Evolutionary conservation across 495 filamentous ascomycete species (phyloP).

Genomic region (Pseudevernia furfuracea): DNA sequence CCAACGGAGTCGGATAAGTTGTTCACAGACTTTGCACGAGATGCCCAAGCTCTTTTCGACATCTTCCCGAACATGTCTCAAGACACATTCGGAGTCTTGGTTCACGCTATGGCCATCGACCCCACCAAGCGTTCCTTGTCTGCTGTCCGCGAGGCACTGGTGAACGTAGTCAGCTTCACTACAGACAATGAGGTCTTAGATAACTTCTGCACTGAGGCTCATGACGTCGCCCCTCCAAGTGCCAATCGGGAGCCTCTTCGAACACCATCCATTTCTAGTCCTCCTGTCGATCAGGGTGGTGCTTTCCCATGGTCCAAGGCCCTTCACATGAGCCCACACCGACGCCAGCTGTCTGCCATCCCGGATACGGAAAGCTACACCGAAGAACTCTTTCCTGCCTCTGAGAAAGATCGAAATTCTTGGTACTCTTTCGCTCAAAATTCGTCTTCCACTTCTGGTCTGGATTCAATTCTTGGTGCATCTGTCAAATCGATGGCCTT

Average conservation of each 20-base stretch:
- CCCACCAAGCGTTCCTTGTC: slow-evolving; percentile 78
- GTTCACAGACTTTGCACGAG: slow-evolving; percentile 83
- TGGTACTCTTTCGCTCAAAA: slow-evolving; percentile 66
- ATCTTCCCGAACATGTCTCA: slow-evolving; percentile 98
- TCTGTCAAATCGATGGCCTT: slow-evolving; percentile 58
- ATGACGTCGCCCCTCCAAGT: slow-evolving; percentile 61
- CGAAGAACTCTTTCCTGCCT: slow-evolving; percentile 84
- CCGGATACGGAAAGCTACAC: slow-evolving; percentile 68
- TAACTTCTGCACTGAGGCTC: slow-evolving; percentile 85
- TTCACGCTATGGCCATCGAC: slow-evolving; percentile 79
- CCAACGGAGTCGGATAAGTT: slow-evolving; percentile 81
- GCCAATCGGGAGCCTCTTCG: slow-evolving; percentile 92
- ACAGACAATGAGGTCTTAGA: slow-evolving; percentile 86
- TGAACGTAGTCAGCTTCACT: slow-evolving; percentile 81
- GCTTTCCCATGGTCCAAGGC: slow-evolving; percentile 96
- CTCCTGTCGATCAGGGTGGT: slow-evolving; percentile 65
- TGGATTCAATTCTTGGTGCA: slow-evolving; percentile 65
- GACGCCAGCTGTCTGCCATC: slow-evolving; percentile 83
- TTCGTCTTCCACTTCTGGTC: slow-evolving; percentile 69
- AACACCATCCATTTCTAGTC: slow-evolving; percentile 89
- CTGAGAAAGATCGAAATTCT: slow-evolving; percentile 59
- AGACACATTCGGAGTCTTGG: slow-evolving; percentile 89
- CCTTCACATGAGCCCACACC: slow-evolving; percentile 66
- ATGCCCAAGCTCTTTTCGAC: slow-evolving; percentile 92
- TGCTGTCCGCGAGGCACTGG: slow-evolving; percentile 65